Evolutionary conservation across 179 eudicot species (phyloP).

Genomic region (Drosera spatulata): DNA sequence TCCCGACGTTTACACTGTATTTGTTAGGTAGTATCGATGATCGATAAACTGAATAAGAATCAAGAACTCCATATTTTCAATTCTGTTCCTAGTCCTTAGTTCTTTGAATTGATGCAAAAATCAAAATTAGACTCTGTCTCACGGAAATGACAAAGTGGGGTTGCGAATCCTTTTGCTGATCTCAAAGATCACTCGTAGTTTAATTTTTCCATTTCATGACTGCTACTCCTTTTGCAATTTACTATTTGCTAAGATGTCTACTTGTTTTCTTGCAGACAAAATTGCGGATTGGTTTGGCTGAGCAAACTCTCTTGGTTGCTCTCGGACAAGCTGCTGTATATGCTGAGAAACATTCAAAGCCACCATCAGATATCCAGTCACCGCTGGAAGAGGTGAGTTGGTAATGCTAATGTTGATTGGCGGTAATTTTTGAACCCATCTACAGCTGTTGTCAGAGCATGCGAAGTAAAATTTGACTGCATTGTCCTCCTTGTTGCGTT

Average conservation of each 20-base stretch:
- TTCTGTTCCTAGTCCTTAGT: too few species aligned
- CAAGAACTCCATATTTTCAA: too few species aligned
- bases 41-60: too few species aligned
- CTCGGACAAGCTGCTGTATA: conserved; percentile 84
- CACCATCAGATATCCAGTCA: conserved; percentile 48
- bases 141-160: too few species aligned
- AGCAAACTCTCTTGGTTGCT: conserved; percentile 86
- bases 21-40: too few species aligned
- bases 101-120: too few species aligned
- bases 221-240: neutral
- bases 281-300: conserved; percentile 87
- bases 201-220: neutral
- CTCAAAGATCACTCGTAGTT: neutral
- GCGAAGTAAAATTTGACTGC: neutral
- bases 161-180: too few species aligned
- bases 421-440: neutral
- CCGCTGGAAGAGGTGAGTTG: conserved; percentile 68
- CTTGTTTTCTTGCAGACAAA: conserved; percentile 16
- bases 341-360: conserved; percentile 51
- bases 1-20: too few species aligned
- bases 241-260: conserved; percentile 6
- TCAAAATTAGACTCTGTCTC: too few species aligned
- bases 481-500: neutral
- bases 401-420: neutral
- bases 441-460: too few species aligned